phyloP scores from a whole-genome alignment of 371 early-diverging fungal genomes.

The Circinella umbellata region DNA sequence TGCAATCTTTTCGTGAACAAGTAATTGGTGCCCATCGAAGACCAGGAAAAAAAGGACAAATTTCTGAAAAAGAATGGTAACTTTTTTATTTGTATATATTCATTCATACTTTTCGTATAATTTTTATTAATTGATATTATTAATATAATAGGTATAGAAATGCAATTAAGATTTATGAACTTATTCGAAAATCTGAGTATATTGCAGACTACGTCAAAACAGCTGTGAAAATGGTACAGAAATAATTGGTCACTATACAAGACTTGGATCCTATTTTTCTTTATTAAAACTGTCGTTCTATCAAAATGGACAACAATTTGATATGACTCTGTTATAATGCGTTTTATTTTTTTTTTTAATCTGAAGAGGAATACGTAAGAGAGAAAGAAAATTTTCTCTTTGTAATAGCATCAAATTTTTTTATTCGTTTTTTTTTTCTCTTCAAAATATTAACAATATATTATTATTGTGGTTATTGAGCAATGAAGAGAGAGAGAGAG shows the following conservation, averaged over 20 bases:
- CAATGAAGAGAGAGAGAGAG: too few species aligned
- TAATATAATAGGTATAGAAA: conserved; percentile 37
- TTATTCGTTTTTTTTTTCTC: too few species aligned
- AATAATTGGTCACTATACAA: neutral
- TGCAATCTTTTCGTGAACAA: conserved; percentile 47
- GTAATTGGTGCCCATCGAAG: conserved; percentile 53
- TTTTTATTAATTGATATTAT: neutral
- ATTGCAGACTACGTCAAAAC: conserved; percentile 32
- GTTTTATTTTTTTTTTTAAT: too few species aligned
- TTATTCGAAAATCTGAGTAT: conserved; percentile 45
- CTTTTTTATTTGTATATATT: neutral
- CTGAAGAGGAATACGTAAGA: too few species aligned
- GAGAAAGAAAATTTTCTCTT: too few species aligned
- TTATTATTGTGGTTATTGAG: too few species aligned
- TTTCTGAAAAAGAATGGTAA: conserved; percentile 61
- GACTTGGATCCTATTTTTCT: too few species aligned
- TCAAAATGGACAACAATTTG: too few species aligned
- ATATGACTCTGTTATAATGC: too few species aligned
- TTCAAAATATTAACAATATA: too few species aligned
- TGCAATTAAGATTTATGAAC: conserved; percentile 44
- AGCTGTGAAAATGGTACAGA: conserved; percentile 15
- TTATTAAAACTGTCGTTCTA: too few species aligned
- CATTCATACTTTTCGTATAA: neutral
- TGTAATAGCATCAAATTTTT: too few species aligned
- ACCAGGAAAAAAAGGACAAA: conserved; percentile 48